Evolutionary conservation across 306 rosid species (phyloP).

Genomic region (Cucumis cinereus): DNA sequence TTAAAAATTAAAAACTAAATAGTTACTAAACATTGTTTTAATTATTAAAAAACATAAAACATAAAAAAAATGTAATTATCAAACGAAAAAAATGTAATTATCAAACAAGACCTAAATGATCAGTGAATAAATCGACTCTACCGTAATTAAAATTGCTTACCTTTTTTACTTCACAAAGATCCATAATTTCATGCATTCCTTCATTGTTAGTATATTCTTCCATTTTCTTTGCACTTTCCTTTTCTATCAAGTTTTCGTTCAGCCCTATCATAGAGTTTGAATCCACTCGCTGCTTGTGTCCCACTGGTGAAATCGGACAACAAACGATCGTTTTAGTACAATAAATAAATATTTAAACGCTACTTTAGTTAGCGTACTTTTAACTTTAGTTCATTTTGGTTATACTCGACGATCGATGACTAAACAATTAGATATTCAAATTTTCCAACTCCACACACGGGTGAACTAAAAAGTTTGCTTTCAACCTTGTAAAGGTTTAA

Average conservation of each 20-base stretch:
- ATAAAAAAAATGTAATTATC: too few species aligned
- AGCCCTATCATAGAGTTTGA: constrained; percentile 26
- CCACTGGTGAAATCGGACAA: constrained; percentile 29
- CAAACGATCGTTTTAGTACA: background rate
- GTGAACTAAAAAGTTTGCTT: too few species aligned
- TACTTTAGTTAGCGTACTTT: background rate
- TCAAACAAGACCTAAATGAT: too few species aligned
- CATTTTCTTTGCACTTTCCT: constrained; percentile 20
- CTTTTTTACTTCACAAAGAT: constrained; percentile 22
- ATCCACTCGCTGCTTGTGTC: constrained; percentile 43
- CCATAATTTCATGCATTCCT: constrained; percentile 16
- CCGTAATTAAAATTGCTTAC: constrained; percentile 17
- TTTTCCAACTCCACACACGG: too few species aligned
- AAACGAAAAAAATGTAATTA: too few species aligned
- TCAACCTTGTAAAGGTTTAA: too few species aligned
- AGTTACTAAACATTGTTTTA: too few species aligned
- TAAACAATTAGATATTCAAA: too few species aligned
- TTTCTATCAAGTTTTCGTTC: constrained; percentile 27
- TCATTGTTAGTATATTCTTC: constrained; percentile 22
- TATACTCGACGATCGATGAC: too few species aligned
- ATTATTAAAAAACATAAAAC: too few species aligned
- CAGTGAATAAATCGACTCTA: background rate
- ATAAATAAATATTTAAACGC: background rate
- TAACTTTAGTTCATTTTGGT: background rate
- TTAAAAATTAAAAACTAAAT: too few species aligned